These are phyloP conservation scores for Rhodotorula sp. DNA, from an alignment of 1,284 basidiomycete genomes.

Conservation along the genomic window DNA sequence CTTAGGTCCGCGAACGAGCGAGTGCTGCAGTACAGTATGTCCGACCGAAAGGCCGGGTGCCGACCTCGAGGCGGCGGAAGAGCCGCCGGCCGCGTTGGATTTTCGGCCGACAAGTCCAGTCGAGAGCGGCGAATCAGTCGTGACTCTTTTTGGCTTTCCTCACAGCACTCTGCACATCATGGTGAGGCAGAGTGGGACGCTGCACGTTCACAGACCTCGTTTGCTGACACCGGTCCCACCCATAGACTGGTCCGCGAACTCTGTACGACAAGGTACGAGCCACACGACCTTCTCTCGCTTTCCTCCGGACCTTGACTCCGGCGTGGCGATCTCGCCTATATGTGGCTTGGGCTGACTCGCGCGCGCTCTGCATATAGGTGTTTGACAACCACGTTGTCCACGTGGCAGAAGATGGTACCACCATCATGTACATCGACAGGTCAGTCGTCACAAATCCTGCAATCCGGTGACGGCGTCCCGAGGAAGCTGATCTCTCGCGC, in stretches of 20 bases:
- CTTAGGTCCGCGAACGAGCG: no score
- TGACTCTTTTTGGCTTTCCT: no score
- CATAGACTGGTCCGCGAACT: constrained; percentile 52
- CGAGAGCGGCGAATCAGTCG: not conserved
- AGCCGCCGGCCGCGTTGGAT: not conserved
- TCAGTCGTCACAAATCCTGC: constrained; percentile 45
- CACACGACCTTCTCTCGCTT: not conserved
- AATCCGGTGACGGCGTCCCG: not conserved
- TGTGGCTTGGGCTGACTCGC: not conserved
- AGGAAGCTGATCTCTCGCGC: not conserved
- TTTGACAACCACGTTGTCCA: constrained; percentile 92
- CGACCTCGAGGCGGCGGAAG: not conserved
- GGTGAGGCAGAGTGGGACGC: no score
- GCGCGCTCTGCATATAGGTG: constrained; percentile 52
- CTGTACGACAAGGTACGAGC: constrained; percentile 73
- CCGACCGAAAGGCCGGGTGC: no score
- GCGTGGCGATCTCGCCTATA: no score
- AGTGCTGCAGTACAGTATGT: not conserved
- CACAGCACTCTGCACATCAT: not conserved
- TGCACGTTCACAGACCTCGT: no score
- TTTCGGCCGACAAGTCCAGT: not conserved
- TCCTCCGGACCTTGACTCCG: not conserved
- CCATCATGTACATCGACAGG: constrained; percentile 91
- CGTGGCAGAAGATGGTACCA: constrained; percentile 74
- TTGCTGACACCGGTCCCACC: not conserved